Evolutionary conservation across 768 basidiomycete genomes (phyloP).

Genomic region (Astraeus odoratus): DNA sequence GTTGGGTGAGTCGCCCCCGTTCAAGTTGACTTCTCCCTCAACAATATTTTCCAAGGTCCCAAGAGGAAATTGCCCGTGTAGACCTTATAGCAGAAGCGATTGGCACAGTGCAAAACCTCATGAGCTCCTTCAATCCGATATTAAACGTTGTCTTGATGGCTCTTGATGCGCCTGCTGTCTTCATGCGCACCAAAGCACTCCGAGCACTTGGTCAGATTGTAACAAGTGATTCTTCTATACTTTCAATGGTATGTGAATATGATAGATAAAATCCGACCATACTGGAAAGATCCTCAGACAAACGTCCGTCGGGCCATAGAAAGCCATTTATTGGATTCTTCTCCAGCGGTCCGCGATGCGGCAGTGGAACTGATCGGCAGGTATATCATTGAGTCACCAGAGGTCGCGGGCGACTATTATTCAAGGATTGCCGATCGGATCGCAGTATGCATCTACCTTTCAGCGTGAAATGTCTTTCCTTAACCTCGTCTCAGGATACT

Average conservation of each 20-base stretch:
- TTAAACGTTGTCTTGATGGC: conserved; percentile 71
- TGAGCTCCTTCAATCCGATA: conserved; percentile 78
- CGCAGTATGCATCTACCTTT: conserved; percentile 49
- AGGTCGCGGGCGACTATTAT: conserved; percentile 88
- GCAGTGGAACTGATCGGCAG: conserved; percentile 98
- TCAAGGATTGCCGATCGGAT: conserved; percentile 83
- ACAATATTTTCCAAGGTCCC: conserved; percentile 38
- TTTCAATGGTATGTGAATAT: conserved; percentile 53
- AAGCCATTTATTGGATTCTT: conserved; percentile 82
- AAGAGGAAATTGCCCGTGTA: conserved; percentile 62
- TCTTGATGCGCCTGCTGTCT: conserved; percentile 80
- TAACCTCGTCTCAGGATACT: conserved; percentile 58
- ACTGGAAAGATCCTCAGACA: conserved; percentile 33
- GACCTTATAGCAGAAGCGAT: conserved; percentile 71
- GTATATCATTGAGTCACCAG: conserved; percentile 85
- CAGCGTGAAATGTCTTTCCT: neutral
- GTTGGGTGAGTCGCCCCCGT: conserved; percentile 48
- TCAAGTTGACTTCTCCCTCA: conserved; percentile 3
- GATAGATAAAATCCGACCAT: neutral
- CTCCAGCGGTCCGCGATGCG: conserved; percentile 92
- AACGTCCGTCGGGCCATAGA: conserved; percentile 86
- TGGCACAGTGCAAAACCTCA: conserved; percentile 67
- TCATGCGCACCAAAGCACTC: conserved; percentile 91
- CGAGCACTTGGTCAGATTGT: conserved; percentile 86
- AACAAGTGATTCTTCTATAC: conserved; percentile 78